Evolutionary conservation across 2,329 filamentous ascomycete genomes (phyloP).

Genomic region (Byssoonygena ceratinophila): DNA sequence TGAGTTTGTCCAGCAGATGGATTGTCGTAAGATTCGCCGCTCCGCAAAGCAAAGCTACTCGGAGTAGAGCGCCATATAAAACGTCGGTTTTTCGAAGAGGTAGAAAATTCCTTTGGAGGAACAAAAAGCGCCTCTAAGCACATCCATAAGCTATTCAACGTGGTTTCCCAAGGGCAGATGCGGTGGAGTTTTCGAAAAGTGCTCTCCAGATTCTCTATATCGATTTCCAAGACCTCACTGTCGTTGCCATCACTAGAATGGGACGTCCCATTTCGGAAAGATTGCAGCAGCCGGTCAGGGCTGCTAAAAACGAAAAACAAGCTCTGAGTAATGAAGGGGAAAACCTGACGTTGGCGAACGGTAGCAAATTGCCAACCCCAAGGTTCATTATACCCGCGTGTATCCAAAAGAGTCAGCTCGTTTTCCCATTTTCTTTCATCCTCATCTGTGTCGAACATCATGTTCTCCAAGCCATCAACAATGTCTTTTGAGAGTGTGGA

Average conservation of each 20-base stretch:
- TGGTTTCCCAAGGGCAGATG: conserved; percentile 33
- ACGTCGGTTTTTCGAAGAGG: conserved; percentile 9
- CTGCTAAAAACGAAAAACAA: conserved; percentile 36
- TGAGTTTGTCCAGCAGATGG: conserved; percentile 21
- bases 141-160: conserved; percentile 35
- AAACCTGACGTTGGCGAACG: conserved; percentile 28
- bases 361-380: conserved; percentile 32
- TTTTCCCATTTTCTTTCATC: conserved; percentile 32
- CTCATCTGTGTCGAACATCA: conserved; percentile 29
- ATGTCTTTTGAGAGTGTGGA: conserved; percentile 30
- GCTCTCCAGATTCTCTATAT: conserved; percentile 26
- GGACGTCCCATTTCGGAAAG: conserved; percentile 27
- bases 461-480: conserved; percentile 28
- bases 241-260: conserved; percentile 1
- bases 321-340: conserved; percentile 37
- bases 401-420: conserved; percentile 31
- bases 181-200: conserved; percentile 29
- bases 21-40: background rate
- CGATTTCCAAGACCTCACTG: conserved; percentile 14
- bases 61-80: conserved; percentile 23
- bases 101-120: conserved; percentile 30
- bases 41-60: conserved; percentile 6
- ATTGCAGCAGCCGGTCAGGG: conserved; percentile 32
- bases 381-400: conserved; percentile 28
- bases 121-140: conserved; percentile 33